Base-by-base conservation (phyloP, 176 grass and related monocot genomes). In the Olyra latifolia region DNA sequence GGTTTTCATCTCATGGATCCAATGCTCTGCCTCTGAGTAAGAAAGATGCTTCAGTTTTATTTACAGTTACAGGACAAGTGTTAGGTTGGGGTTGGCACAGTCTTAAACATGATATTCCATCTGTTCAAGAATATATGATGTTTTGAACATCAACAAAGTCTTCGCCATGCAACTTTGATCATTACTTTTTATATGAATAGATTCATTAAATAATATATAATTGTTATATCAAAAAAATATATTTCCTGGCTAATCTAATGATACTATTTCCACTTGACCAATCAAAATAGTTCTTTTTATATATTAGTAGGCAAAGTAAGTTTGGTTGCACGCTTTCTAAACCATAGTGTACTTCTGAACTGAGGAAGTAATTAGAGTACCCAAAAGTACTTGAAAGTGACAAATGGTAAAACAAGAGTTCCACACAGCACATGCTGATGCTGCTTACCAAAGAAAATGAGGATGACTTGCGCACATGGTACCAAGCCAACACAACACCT, bases 381-480 rank as follows among this genome's bases (percentile, higher is more conserved):
- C 22, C 20, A 23, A 10, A 23, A 56, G 53, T 56, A 56, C 22
- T 16, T 30, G 24, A 27, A 50, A 71, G 22, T 29, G n/a, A 29
- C 16, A 69, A 46, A 46, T 39, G 40, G 67, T 68, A 53, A 19
- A 76, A 61, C 49, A 30, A 10, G 19, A 49, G 13, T 50, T 79
- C 20, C 68, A 73, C 24, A 39, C 49, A 73, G 49, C 60, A 80
- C 67, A 80, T 38, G 76, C 17, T 57, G 39, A 65, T 64, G 22
- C 22, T 52, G 32, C 24, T 42, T 41, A 65, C 69, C 61, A 27
- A 74, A 54, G 70, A 43, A 65, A 24, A 65, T 65, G 71, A 66
- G 22, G 17, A 75, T 12, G 35, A 20, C 32, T 75, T 8, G 23
- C 29, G 59, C 80, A 74, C 59, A 83, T 74, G 80, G 22, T 74